These are phyloP conservation scores for Allium cepa DNA, from an alignment of 106 monocot species.

Conservation along the genomic window DNA sequence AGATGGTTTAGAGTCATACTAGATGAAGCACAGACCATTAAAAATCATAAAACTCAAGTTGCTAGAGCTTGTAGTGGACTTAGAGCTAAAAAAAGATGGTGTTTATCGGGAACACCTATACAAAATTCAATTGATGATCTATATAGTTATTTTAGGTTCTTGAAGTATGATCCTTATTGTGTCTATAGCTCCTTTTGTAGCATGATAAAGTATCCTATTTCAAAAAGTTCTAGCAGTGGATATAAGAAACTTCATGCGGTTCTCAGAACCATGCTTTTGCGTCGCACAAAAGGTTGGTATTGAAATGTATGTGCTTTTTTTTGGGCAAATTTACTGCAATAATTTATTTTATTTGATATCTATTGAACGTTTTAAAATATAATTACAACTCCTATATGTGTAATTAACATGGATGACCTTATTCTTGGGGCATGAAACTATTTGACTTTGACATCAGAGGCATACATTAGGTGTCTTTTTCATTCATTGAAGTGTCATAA, in stretches of 20 bases:
- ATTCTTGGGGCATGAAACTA: too few relatives aligned
- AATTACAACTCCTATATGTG: too few relatives aligned
- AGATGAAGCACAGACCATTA: constrained; percentile 96
- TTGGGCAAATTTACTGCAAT: not conserved
- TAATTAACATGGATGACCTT: too few relatives aligned
- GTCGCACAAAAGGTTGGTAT: constrained; percentile 81
- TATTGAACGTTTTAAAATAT: too few relatives aligned
- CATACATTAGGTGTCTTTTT: too few relatives aligned
- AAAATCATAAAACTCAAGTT: constrained; percentile 85
- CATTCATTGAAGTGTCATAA: too few relatives aligned
- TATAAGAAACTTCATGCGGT: constrained; percentile 88
- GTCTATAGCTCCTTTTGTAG: constrained; percentile 57
- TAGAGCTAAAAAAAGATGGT: constrained; percentile 93
- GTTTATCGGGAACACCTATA: constrained; percentile 92
- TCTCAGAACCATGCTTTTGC: constrained; percentile 57
- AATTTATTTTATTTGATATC: too few relatives aligned
- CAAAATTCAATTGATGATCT: constrained; percentile 93
- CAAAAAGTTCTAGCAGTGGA: constrained; percentile 51
- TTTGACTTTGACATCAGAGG: too few relatives aligned
- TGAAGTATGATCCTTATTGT: constrained; percentile 81
- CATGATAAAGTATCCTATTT: constrained; percentile 60
- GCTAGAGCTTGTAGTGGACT: constrained; percentile 87
- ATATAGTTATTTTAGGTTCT: constrained; percentile 86
- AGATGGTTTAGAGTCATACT: constrained; percentile 89
- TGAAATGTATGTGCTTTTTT: not conserved